These are phyloP conservation scores for Eucommia ulmoides DNA, from an alignment of 257 asterid genomes.

Conservation along the genomic window DNA sequence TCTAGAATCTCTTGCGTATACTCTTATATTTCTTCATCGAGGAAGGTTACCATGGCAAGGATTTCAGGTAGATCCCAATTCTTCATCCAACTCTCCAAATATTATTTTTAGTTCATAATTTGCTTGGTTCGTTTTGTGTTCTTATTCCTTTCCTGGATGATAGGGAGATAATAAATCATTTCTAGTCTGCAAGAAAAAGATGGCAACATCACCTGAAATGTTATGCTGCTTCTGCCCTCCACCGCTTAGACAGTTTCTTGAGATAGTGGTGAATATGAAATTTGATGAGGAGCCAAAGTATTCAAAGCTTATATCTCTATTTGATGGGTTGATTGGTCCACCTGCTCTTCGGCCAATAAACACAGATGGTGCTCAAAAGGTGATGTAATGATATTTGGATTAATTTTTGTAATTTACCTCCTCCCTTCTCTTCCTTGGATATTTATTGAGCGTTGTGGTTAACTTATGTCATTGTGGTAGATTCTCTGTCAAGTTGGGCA, in stretches of 20 bases:
- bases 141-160: constrained; percentile 1
- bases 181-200: constrained; percentile 33
- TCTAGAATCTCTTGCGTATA: constrained; percentile 38
- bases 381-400: constrained; percentile 3
- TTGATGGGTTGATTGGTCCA: constrained; percentile 28
- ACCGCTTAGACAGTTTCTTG: constrained; percentile 30
- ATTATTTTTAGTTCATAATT: constrained; percentile 1
- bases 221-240: constrained; percentile 37
- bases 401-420: neutral
- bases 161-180: constrained; percentile 45
- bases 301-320: constrained; percentile 31
- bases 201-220: constrained; percentile 35
- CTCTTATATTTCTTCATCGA: constrained; percentile 33
- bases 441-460: neutral
- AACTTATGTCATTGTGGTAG: constrained; percentile 3
- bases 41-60: constrained; percentile 50
- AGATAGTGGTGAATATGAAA: constrained; percentile 29
- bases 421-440: neutral
- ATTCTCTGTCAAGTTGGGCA: constrained; percentile 26
- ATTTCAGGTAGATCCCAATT: constrained; percentile 22
- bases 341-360: constrained; percentile 34
- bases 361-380: constrained; percentile 46
- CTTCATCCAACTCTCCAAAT: neutral
- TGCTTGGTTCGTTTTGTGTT: neutral
- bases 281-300: constrained; percentile 44